Base-by-base conservation (phyloP, 768 basidiomycete species). In the Collybia mongolica region DNA sequence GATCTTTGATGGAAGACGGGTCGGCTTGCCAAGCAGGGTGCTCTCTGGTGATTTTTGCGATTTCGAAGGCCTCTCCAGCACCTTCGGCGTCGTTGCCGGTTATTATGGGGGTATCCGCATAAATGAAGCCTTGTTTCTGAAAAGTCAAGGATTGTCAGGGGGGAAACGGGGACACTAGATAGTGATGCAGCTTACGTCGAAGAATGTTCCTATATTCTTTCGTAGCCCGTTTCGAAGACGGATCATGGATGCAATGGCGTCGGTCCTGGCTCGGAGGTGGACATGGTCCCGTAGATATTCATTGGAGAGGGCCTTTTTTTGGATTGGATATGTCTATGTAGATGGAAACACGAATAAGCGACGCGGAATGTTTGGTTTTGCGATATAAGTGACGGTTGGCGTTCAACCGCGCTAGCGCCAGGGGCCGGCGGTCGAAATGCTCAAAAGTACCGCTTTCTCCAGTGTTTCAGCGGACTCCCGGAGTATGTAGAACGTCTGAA, bases 51-150 rank as follows among this genome's bases (percentile, higher is more conserved):
- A 76, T 57, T 41, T 77, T 71, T 1, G 76, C 72, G 24, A 96
- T 73, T 5, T 80, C 77, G 66, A 98, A 98, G 1, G 90, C 82
- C 67, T 98, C 95, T 17, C 97, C 96, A 6, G 89, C 95, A 11
- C 95, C 97, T 74, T 99, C 97, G 47, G 94, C 94, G 65, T 99
- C 97, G 58, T 84, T 93, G 14, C 83, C 82, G 0, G 96, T 98
- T 19, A 98, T 69, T 40, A 98, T 79, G 0, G 97, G 97, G 0
- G 94, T 89, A 60, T 97, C 86, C 12, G 80, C 79, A 60, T 88
- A 82, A 32, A 73, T 67, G 65, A 97, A 98, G 8, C 82, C 90
- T 65, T 89, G 80, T n/a, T 67, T 68, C 90, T 96, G 9, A 22
- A 64, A 15, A 23, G 19, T 28, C 19, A 4, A 24, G 8, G 24